Evolutionary conservation across 2,329 filamentous ascomycete species (phyloP).

Genomic region (Fusarium sambucinum): DNA sequence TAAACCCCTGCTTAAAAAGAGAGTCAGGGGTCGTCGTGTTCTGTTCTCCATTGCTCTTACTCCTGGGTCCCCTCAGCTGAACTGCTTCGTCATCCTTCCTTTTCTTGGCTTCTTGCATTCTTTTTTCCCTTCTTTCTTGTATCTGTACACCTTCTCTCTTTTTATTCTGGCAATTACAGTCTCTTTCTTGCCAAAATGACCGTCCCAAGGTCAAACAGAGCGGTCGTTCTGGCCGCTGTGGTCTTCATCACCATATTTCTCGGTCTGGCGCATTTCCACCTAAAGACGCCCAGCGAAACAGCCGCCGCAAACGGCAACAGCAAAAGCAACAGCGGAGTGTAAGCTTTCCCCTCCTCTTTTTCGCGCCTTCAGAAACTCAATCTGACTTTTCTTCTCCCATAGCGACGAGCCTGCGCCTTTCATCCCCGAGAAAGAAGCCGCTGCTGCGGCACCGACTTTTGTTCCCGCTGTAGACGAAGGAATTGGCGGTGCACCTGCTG

Average conservation of each 20-base stretch:
- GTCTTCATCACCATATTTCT: conserved; percentile 33
- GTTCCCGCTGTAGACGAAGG: conserved; percentile 21
- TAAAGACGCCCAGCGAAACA: conserved; percentile 19
- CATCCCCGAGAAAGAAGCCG: conserved; percentile 29
- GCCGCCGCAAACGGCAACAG: not conserved
- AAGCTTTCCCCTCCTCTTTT: not conserved
- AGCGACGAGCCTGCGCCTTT: conserved; percentile 28
- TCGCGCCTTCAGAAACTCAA: not conserved
- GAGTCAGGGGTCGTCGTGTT: conserved; percentile 25
- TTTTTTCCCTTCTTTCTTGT: not conserved
- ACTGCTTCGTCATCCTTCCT: not conserved
- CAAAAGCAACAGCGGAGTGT: conserved; percentile 11
- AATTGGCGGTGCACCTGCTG: conserved; percentile 6
- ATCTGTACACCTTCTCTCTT: not conserved
- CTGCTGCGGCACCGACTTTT: conserved; percentile 17
- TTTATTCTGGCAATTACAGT: not conserved
- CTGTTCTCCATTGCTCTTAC: not conserved
- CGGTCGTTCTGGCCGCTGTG: conserved; percentile 27
- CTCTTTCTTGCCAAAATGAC: conserved; percentile 8
- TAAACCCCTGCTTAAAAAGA: conserved; percentile 20
- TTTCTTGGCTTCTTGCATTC: conserved; percentile 1
- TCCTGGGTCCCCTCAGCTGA: conserved; percentile 14
- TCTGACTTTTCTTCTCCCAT: not conserved
- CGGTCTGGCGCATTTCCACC: conserved; percentile 31
- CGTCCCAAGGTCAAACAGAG: conserved; percentile 28